These are phyloP conservation scores for Clohesyomyces aquaticus DNA, from an alignment of 495 filamentous ascomycete species.

Conservation along the genomic window DNA sequence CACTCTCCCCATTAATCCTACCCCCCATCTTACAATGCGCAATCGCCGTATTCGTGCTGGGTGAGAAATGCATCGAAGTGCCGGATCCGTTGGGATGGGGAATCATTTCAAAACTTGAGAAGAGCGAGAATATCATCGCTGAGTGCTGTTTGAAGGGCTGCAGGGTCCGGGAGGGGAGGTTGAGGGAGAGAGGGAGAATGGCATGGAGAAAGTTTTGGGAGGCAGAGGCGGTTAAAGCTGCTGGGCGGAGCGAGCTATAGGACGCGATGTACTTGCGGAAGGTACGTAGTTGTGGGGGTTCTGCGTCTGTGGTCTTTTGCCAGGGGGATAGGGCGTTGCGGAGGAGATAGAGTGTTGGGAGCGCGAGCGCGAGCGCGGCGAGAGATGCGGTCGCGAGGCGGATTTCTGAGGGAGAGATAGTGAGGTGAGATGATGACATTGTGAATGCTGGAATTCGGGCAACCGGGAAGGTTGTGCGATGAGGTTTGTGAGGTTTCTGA, in stretches of 20 bases:
- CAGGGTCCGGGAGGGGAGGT: conserved; percentile 13
- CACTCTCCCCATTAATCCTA: conserved; percentile 22
- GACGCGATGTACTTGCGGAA: conserved; percentile 15
- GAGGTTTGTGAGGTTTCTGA: no score
- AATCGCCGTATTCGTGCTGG: conserved; percentile 31
- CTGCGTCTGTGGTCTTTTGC: background rate
- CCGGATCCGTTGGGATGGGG: conserved; percentile 6
- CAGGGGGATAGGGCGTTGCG: background rate
- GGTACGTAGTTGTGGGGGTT: conserved; percentile 20
- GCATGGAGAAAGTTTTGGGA: conserved; percentile 19
- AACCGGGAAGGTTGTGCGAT: no score
- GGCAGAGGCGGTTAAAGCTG: conserved; percentile 17
- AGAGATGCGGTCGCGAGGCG: conserved; percentile 13
- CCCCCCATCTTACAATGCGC: conserved; percentile 38
- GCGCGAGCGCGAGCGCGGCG: background rate
- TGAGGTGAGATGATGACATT: background rate
- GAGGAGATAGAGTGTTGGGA: conserved; percentile 22
- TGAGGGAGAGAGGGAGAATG: conserved; percentile 18
- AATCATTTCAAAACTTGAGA: conserved; percentile 27
- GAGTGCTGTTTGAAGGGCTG: conserved; percentile 19
- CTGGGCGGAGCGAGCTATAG: conserved; percentile 20
- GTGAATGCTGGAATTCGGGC: no score
- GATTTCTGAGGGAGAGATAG: conserved; percentile 12
- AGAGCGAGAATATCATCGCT: conserved; percentile 30
- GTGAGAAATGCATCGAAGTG: conserved; percentile 3